These are phyloP conservation scores for Pseudonitzschia delicatissima DNA, from an alignment of 108 stramenopile species.

Conservation along the genomic window DNA sequence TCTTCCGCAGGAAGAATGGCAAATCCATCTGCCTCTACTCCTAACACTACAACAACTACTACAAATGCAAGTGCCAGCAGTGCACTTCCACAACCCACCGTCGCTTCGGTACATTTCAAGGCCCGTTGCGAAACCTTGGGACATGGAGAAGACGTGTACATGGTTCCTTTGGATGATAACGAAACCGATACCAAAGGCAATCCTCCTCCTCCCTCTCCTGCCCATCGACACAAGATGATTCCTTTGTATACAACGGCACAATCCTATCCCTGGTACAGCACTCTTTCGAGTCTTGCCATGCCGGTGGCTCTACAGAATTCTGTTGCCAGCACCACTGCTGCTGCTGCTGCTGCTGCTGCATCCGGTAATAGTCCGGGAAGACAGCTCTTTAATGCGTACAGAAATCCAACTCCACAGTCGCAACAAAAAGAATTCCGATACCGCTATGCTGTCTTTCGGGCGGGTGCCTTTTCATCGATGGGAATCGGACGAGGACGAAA, in stretches of 20 bases:
- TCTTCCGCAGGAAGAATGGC: too few relatives aligned
- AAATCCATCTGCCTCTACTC: too few relatives aligned
- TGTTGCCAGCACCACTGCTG: slow-evolving; percentile 39
- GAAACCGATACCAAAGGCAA: not conserved
- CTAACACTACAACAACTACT: too few relatives aligned
- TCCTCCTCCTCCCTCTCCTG: slow-evolving; percentile 1
- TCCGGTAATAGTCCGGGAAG: slow-evolving; percentile 11
- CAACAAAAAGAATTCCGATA: slow-evolving; percentile 36
- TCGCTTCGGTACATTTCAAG: slow-evolving; percentile 75
- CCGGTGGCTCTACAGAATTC: slow-evolving; percentile 20
- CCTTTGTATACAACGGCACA: slow-evolving; percentile 74
- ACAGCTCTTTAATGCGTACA: slow-evolving; percentile 12
- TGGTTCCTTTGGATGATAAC: slow-evolving; percentile 43
- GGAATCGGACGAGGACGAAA: slow-evolving; percentile 53
- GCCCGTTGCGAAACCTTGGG: slow-evolving; percentile 79
- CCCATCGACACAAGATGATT: slow-evolving; percentile 23
- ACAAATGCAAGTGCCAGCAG: too few relatives aligned
- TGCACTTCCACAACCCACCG: too few relatives aligned
- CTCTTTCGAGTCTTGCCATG: slow-evolving; percentile 24
- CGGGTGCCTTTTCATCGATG: slow-evolving; percentile 67
- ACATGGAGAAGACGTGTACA: slow-evolving; percentile 74
- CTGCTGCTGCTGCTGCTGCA: not conserved
- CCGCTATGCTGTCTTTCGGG: slow-evolving; percentile 69
- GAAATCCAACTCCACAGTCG: not conserved
- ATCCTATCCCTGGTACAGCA: slow-evolving; percentile 71